Percentiles rank a stretch among this genome's conserved stretches.
These are phyloP conservation scores for Cairneyella variabilis DNA, from an alignment of 495 filamentous ascomycete genomes.

Conservation along the genomic window DNA sequence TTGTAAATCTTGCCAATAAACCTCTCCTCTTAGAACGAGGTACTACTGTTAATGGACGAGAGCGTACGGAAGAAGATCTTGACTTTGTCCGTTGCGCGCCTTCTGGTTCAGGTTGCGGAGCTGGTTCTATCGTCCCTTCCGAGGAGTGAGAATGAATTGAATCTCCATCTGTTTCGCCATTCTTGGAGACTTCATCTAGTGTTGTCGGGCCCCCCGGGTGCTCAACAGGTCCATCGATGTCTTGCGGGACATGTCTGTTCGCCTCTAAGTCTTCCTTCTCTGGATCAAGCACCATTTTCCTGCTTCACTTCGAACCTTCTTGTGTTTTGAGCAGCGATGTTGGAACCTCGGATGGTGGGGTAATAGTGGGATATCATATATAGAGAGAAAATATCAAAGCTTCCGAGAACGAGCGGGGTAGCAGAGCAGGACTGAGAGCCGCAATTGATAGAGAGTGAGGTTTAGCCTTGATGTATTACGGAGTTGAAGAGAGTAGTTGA, in stretches of 20 bases:
- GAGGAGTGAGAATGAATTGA: constrained; percentile 20
- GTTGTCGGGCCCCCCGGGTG: constrained; percentile 15
- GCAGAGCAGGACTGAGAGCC: too few relatives aligned
- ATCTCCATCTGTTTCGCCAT: constrained; percentile 1
- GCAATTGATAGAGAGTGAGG: too few relatives aligned
- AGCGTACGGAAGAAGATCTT: constrained; percentile 35
- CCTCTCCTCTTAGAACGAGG: constrained; percentile 69
- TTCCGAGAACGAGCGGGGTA: too few relatives aligned
- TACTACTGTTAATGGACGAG: constrained; percentile 45
- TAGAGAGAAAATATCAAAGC: too few relatives aligned
- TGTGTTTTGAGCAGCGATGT: constrained; percentile 3
- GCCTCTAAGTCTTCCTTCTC: constrained; percentile 19
- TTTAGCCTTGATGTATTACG: too few relatives aligned
- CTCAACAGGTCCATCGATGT: constrained; percentile 12
- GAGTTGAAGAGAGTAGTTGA: too few relatives aligned
- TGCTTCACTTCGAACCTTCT: too few relatives aligned
- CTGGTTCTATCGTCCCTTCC: constrained; percentile 11
- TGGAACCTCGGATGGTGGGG: too few relatives aligned
- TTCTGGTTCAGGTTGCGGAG: background rate
- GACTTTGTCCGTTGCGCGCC: constrained; percentile 21
- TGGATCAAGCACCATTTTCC: constrained; percentile 18
- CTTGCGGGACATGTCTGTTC: constrained; percentile 12
- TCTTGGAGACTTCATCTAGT: constrained; percentile 2
- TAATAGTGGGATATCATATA: constrained; percentile 2
- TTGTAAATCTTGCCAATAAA: constrained; percentile 63